Conservation (phyloP, 73 alveolate species). For the Effrenium voratum region DNA sequence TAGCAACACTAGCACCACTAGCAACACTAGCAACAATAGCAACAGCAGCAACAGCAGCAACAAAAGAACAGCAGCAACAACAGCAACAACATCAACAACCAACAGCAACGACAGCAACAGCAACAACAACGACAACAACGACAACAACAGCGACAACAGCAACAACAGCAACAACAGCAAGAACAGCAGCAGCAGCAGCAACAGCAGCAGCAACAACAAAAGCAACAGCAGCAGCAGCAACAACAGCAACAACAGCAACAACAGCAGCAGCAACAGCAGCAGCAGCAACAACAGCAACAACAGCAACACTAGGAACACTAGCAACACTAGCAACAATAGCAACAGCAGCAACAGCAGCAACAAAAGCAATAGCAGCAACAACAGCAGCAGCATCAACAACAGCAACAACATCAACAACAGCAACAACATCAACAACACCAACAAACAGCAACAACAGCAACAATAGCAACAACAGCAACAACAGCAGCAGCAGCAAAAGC, state of each 20-base stretch:
- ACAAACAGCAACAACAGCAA: neutral
- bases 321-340: too few relatives aligned
- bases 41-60: neutral
- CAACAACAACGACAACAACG: neutral
- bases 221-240: neutral
- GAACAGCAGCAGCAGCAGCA: neutral
- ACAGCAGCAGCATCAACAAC: conserved; percentile 12
- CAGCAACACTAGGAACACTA: too few relatives aligned
- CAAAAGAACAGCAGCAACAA: too few relatives aligned
- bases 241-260: neutral
- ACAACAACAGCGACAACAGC: neutral
- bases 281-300: neutral
- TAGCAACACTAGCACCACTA: neutral
- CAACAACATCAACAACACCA: neutral
- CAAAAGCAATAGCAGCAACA: neutral
- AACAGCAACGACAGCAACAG: neutral
- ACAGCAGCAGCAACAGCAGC: neutral
- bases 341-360: neutral
- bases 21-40: neutral
- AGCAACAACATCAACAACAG: conserved; percentile 13
- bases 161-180: neutral
- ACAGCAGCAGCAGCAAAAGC: neutral
- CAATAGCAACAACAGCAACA: neutral
- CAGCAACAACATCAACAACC: too few relatives aligned
- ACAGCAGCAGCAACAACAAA: neutral